These are phyloP conservation scores for Wickerhamiella bombiphila DNA, from an alignment of 805 yeast genomes.

Conservation along the genomic window DNA sequence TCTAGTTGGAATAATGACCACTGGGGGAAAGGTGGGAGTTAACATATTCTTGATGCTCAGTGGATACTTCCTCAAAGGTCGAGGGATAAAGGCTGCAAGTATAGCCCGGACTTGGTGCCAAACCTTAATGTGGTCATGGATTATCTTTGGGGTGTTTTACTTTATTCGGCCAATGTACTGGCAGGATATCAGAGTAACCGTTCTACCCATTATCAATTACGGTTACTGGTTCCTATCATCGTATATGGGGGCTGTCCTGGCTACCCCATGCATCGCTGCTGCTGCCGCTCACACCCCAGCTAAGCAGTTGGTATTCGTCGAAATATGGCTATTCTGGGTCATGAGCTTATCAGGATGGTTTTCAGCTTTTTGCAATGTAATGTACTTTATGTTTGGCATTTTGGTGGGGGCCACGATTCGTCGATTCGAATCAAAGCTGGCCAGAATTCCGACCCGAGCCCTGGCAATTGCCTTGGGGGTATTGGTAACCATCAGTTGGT, in stretches of 20 bases:
- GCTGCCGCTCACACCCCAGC: constrained; percentile 5
- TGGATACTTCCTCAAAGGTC: constrained; percentile 9
- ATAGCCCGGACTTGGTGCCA: constrained; percentile 11
- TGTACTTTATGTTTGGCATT: constrained; percentile 7
- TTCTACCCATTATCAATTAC: constrained; percentile 5
- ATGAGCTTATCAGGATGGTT: constrained; percentile 6
- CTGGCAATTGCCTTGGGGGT: not conserved
- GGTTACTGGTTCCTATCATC: constrained; percentile 10
- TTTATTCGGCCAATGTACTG: not conserved
- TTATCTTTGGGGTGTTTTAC: constrained; percentile 1
- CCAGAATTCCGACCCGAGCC: constrained; percentile 2
- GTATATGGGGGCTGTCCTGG: constrained; percentile 4
- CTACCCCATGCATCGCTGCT: constrained; percentile 8
- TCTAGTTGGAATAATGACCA: constrained; percentile 5
- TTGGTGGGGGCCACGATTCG: constrained; percentile 8
- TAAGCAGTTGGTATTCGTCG: constrained; percentile 4
- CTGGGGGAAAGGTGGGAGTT: constrained; percentile 10
- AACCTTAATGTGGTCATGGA: constrained; percentile 7
- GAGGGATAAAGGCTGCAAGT: constrained; percentile 3
- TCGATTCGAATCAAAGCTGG: constrained; percentile 1
- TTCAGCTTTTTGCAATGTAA: constrained; percentile 4
- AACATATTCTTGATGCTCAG: constrained; percentile 8
- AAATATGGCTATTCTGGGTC: constrained; percentile 1
- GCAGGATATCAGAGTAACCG: not conserved
- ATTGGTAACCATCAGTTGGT: constrained; percentile 1